Base-by-base conservation (phyloP, 345 rosid species). In the Boechera retrofracta region DNA sequence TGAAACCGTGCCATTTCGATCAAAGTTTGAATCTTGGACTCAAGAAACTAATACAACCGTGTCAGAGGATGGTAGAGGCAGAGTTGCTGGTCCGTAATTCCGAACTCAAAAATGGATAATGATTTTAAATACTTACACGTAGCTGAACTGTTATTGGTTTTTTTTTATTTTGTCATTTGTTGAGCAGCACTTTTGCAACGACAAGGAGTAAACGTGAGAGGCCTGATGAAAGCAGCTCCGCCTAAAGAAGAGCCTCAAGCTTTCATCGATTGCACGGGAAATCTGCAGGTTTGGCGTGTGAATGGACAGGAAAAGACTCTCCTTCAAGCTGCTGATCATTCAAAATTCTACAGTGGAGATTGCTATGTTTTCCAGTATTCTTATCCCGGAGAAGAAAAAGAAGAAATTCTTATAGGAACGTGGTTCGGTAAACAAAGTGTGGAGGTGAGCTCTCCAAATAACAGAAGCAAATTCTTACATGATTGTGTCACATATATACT, bases 51-150 rank as follows among this genome's bases (percentile, higher is more conserved):
- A 88, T 73, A 89, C 89, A 65, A 81, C 97, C 5, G 94, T 95
- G 53, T 87, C 98, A 28, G 98, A 92, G 84, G 99, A 95, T 80
- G 99, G 99, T 72, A 84, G 96, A 85, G 97, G 99, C 84, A 92
- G 91, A 83, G 98, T 95, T 84, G 99, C 99, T 73, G 98, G 99
- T 95, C 35, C 9, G 91, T 80, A 53, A 63, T 44, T 70, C 54
- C 26, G 12, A 36, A 64, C 31, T 35, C 15, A 12, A 6, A 5
- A 56, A 29, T 47, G 39, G 29, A 77, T 55, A 29, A 39, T 74
- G 53, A 39, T 15, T 35, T 60, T 64, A 26, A 61, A 64, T 45
- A 45, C 48, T 65, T 36, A 28, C 31, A 13, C 5, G 21, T 35
- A 33, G 12, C 74, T 65, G 18, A 60, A 73, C 44, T 51, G 41